Percentiles rank a stretch among this genome's conserved stretches.
Conservation (phyloP, 208 protist genomes). For the Spongospora subterranea region DNA sequence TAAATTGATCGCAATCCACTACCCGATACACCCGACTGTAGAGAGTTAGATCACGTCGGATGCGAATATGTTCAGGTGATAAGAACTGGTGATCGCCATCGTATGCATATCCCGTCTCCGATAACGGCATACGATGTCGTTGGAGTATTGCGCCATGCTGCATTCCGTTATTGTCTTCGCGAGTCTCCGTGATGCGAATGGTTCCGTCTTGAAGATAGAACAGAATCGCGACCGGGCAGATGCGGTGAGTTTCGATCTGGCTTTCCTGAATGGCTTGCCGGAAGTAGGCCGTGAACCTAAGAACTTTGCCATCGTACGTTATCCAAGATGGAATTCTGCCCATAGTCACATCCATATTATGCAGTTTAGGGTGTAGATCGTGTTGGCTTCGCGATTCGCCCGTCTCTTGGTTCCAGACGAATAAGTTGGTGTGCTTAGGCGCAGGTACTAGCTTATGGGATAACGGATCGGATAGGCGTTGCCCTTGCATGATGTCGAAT, state of each 20-base stretch:
- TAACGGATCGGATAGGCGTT: background rate
- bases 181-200: slow-evolving; percentile 86
- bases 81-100: slow-evolving; percentile 69
- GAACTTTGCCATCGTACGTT: slow-evolving; percentile 75
- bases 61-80: slow-evolving; percentile 77
- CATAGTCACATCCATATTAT: slow-evolving; percentile 33
- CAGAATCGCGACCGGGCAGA: slow-evolving; percentile 87
- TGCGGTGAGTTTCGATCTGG: slow-evolving; percentile 81
- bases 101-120: slow-evolving; percentile 81
- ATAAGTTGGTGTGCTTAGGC: background rate
- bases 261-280: slow-evolving; percentile 88
- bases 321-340: slow-evolving; percentile 8
- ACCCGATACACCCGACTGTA: slow-evolving; percentile 87
- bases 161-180: slow-evolving; percentile 88
- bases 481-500: background rate
- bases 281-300: slow-evolving; percentile 93
- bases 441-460: background rate
- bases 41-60: slow-evolving; percentile 82
- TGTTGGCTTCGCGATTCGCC: background rate
- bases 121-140: slow-evolving; percentile 78
- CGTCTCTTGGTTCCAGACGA: background rate
- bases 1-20: slow-evolving; percentile 90
- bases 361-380: background rate
- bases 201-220: slow-evolving; percentile 92
- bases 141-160: slow-evolving; percentile 84